Base-by-base conservation (phyloP, 768 basidiomycete species). In the Plicaturopsis crispa region DNA sequence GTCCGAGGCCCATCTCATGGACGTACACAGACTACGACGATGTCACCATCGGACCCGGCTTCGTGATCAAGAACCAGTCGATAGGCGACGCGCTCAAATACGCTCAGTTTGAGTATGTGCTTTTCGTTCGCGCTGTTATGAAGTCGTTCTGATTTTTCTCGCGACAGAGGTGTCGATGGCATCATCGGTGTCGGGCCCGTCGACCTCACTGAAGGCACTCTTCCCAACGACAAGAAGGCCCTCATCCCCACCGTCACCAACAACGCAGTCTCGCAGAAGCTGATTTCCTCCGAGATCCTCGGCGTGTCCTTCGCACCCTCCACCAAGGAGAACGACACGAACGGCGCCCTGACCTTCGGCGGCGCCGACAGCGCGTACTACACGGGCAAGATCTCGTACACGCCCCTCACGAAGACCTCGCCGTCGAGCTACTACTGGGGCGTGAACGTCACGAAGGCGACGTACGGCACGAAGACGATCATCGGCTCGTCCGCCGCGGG, bases 81-180 rank as follows among this genome's bases (percentile, higher is more conserved):
- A 80, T 84, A 35, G 81, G 80, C 48, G 79, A 75, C 35, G 78
- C 81, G n/a, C n/a, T n/a, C n/a, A n/a, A n/a, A n/a, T n/a, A n/a
- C n/a, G n/a, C 13, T 53, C 61, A 4, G 50, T 17, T 0, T 63
- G 72, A 1, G 16, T 35, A 2, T 79, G 72, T 3, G n/a, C n/a
- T n/a, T n/a, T n/a, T n/a, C n/a, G n/a, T n/a, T n/a, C n/a, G n/a
- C n/a, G n/a, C n/a, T n/a, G n/a, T n/a, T n/a, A n/a, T n/a, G n/a
- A n/a, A n/a, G n/a, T n/a, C n/a, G n/a, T n/a, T n/a, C n/a, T n/a
- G n/a, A n/a, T n/a, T n/a, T n/a, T n/a, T n/a, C n/a, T n/a, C n/a
- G n/a, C n/a, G 71, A 73, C 48, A 22, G 41, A 0, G 72, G 68
- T 28, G 64, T 74, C 16, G 81, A 83, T 47, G 80, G 80, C 7